Evolutionary conservation across 2,329 filamentous ascomycete species (phyloP).

Genomic region (Xylariaceae sp.): DNA sequence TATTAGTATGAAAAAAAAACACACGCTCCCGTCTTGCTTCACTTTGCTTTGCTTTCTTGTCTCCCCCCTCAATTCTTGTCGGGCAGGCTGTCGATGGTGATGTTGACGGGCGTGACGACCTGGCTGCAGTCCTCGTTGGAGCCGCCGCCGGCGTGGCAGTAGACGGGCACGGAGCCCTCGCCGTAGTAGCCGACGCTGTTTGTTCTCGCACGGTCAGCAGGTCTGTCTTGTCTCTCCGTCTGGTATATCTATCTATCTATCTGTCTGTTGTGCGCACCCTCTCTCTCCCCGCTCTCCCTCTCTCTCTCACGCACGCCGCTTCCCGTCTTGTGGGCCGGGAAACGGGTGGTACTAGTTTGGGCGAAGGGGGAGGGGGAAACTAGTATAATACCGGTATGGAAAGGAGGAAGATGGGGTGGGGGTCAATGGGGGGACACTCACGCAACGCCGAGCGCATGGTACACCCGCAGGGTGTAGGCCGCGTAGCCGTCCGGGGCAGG

Average conservation of each 20-base stretch:
- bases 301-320: no score
- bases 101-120: slow-evolving; percentile 2
- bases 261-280: neutral
- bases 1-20: no score
- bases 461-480: slow-evolving; percentile 3
- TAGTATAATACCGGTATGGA: no score
- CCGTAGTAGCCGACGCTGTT: slow-evolving; percentile 9
- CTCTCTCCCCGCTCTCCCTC: neutral
- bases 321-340: no score
- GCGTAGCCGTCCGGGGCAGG: slow-evolving; percentile 3
- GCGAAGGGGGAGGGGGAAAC: no score
- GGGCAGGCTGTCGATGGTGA: slow-evolving; percentile 8
- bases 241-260: no score
- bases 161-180: slow-evolving; percentile 1
- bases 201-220: neutral
- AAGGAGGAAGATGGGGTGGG: neutral
- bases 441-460: slow-evolving; percentile 6
- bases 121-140: slow-evolving; percentile 6
- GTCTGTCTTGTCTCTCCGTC: no score
- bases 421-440: slow-evolving; percentile 6
- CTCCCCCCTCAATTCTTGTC: no score
- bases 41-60: no score
- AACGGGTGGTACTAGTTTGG: no score
- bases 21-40: no score
- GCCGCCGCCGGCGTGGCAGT: slow-evolving; percentile 12